Base-by-base conservation (phyloP, 257 asterid species). In the Rauvolfia tetraphylla region DNA sequence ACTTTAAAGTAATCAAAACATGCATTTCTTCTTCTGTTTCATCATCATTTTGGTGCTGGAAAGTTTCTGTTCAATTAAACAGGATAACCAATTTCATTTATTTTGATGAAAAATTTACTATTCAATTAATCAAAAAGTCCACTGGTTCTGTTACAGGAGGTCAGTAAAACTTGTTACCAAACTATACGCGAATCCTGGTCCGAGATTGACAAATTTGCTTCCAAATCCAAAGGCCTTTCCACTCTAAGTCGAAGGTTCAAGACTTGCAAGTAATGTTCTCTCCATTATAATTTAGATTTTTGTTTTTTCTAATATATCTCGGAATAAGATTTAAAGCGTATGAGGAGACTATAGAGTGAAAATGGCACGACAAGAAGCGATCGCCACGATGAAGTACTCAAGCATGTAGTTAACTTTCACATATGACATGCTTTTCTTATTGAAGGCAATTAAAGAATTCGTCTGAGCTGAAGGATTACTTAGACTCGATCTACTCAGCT, bases 111-210 rank as follows among this genome's bases (percentile, higher is more conserved):
- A n/a, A n/a, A n/a, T n/a, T n/a, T n/a, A n/a, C n/a, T n/a, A n/a
- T n/a, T n/a, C n/a, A n/a, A n/a, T n/a, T n/a, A n/a, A n/a, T n/a
- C n/a, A n/a, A n/a, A n/a, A n/a, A n/a, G n/a, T n/a, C 2, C 4
- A 1, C 15, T 27, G 7, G 23, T 15, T 38, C 22, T 34, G 15
- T 54, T 49, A 77, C 88, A 92, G 97, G 92, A 88, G 39, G 87
- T 42, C 2, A 92, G 97, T 80, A 53, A 79, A 31, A 83, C 25
- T 1, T 92, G 97, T 57, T 86, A 83, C 34, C 72, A 76, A 78
- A 87, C 85, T 5, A 91, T 91, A 67, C 68, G 62, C 72, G 63
- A 87, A 25, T 93, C 97, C n/a, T 93, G 98, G 98, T 80, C 80
- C 3, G 85, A 70, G 78, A 91, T 91, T n/a, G 94, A 91, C 79